Conservation (phyloP, 2,329 filamentous ascomycete species). For the Didymella exigua region DNA sequence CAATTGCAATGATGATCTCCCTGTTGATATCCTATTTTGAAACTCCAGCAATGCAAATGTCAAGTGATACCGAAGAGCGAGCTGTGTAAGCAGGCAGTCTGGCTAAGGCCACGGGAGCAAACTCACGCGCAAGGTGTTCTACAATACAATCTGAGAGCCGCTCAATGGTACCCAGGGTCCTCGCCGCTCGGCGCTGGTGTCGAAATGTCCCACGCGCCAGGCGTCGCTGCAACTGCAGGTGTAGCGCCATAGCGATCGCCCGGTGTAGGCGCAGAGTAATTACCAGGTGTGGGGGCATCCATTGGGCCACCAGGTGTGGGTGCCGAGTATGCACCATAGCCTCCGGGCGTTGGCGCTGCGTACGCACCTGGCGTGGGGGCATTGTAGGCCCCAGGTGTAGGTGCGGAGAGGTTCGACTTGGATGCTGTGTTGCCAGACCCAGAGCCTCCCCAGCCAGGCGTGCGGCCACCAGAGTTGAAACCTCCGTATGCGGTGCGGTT, state of each 20-base stretch:
- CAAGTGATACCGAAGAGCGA: background rate
- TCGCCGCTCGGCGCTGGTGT: conserved; percentile 36
- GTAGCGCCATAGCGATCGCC: conserved; percentile 48
- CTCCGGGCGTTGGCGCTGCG: conserved; percentile 44
- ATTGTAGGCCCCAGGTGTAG: conserved; percentile 42
- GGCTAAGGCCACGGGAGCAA: background rate
- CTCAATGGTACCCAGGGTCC: conserved; percentile 34
- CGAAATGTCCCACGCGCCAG: conserved; percentile 62
- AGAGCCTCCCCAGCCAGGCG: conserved; percentile 63
- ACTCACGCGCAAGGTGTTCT: background rate
- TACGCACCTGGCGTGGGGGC: conserved; percentile 47
- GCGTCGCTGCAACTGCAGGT: conserved; percentile 61
- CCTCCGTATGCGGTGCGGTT: conserved; percentile 58
- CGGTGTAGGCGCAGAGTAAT: conserved; percentile 49
- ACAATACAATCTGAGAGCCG: conserved; percentile 8
- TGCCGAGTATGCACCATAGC: conserved; percentile 44
- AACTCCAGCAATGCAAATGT: conserved; percentile 26
- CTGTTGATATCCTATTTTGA: conserved; percentile 17
- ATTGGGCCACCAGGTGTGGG: conserved; percentile 47
- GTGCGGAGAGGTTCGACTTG: conserved; percentile 39
- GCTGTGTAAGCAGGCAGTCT: background rate
- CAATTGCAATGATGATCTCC: background rate
- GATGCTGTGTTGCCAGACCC: conserved; percentile 27
- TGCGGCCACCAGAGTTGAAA: conserved; percentile 57
- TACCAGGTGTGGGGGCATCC: conserved; percentile 49